phyloP scores from a whole-genome alignment of 257 asterid species.

The Rauvolfia tetraphylla region DNA sequence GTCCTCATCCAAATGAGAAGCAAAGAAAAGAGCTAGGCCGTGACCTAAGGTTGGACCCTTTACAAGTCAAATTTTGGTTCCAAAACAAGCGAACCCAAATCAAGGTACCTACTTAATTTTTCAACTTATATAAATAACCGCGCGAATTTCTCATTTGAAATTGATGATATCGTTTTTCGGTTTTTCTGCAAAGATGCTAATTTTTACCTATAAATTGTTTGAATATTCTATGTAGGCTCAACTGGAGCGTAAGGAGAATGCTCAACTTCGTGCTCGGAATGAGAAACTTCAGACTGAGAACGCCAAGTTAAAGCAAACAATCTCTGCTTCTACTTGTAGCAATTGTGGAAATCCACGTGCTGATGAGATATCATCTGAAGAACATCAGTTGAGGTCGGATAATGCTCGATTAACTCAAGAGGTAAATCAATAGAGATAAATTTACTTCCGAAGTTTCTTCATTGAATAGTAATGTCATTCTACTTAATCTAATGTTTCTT shows the following conservation, averaged over 20 bases:
- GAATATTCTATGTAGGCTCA: slow-evolving; percentile 10
- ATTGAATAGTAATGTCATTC: neutral
- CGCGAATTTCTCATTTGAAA: neutral
- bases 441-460: neutral
- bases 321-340: slow-evolving; percentile 1
- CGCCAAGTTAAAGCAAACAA: slow-evolving; percentile 9
- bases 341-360: neutral
- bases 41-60: no score
- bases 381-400: slow-evolving; percentile 13
- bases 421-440: slow-evolving; percentile 6
- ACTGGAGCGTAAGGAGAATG: slow-evolving; percentile 15
- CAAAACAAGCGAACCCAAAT: slow-evolving; percentile 17
- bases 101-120: slow-evolving; percentile 17
- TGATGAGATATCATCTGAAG: neutral
- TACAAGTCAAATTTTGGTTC: no score
- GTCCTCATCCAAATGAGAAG: slow-evolving; percentile 33
- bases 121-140: neutral
- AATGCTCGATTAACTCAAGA: slow-evolving; percentile 20
- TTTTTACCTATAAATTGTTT: neutral
- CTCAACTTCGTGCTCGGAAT: slow-evolving; percentile 19
- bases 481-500: neutral
- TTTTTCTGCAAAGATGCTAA: neutral
- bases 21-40: slow-evolving; percentile 27
- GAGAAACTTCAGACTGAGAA: slow-evolving; percentile 22
- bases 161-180: neutral